phyloP scores from a whole-genome alignment of 768 basidiomycete genomes.

The Lactifluus echinatus region DNA sequence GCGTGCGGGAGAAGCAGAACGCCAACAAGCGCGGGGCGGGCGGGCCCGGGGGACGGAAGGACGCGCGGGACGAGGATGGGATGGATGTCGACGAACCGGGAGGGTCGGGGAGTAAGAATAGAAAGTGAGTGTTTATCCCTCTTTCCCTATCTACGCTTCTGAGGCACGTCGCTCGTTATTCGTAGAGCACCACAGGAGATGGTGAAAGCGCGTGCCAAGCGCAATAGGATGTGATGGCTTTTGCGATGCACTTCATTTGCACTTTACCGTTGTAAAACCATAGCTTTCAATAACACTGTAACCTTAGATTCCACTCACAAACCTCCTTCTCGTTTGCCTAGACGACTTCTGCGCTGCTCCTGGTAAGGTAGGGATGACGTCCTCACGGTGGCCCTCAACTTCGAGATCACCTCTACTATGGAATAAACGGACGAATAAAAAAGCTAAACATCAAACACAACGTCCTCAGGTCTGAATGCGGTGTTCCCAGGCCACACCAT shows the following conservation, averaged over 20 bases:
- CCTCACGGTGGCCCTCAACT: background rate
- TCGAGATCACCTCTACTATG: background rate
- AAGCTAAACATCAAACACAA: slow-evolving; percentile 61
- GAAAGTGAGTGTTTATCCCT: slow-evolving; percentile 19
- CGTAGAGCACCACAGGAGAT: slow-evolving; percentile 19
- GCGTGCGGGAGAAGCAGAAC: slow-evolving; percentile 40
- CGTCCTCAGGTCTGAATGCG: slow-evolving; percentile 69
- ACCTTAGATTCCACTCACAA: slow-evolving; percentile 1
- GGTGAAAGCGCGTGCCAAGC: slow-evolving; percentile 11
- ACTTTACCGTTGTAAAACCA: slow-evolving; percentile 1
- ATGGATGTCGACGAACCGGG: slow-evolving; percentile 23
- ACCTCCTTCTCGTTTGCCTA: background rate
- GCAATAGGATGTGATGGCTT: slow-evolving; percentile 18
- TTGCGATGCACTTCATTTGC: too few species aligned
- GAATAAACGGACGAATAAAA: background rate
- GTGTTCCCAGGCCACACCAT: slow-evolving; percentile 86
- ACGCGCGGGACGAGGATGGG: slow-evolving; percentile 16
- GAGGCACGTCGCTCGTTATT: background rate
- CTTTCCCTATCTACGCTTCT: too few species aligned
- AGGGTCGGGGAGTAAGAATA: slow-evolving; percentile 15
- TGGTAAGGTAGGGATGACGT: background rate
- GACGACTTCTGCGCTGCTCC: slow-evolving; percentile 6
- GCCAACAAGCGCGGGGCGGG: slow-evolving; percentile 16
- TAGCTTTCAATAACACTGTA: slow-evolving; percentile 8
- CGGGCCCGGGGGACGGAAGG: slow-evolving; percentile 5